These are phyloP conservation scores for Trichoderma harzianum DNA, from an alignment of 2,329 filamentous ascomycete species.

Conservation along the genomic window DNA sequence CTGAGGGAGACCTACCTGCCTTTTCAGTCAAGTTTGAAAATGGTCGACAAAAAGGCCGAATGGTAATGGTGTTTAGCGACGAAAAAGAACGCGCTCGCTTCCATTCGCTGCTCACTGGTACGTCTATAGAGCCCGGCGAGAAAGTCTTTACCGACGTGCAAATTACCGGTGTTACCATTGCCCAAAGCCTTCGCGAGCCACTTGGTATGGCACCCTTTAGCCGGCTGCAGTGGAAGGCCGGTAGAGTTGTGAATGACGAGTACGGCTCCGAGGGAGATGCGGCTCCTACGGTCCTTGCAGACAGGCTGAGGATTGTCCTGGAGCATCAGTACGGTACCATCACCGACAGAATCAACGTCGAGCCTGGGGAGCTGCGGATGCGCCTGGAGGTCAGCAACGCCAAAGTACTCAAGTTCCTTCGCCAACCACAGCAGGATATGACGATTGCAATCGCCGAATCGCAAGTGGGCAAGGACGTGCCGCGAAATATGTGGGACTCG, in stretches of 20 bases:
- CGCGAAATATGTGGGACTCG: conserved; percentile 61
- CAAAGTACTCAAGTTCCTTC: conserved; percentile 62
- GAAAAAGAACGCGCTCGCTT: conserved; percentile 67
- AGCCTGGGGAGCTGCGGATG: conserved; percentile 68
- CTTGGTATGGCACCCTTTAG: conserved; percentile 50
- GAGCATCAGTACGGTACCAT: conserved; percentile 74
- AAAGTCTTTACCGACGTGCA: conserved; percentile 67
- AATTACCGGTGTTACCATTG: conserved; percentile 62
- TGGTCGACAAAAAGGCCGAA: conserved; percentile 61
- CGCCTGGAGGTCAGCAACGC: conserved; percentile 60
- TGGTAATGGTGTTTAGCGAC: conserved; percentile 75
- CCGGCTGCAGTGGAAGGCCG: conserved; percentile 60
- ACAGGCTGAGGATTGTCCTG: conserved; percentile 70
- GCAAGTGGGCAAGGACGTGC: conserved; percentile 58
- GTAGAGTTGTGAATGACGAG: conserved; percentile 70
- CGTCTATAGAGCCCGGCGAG: conserved; percentile 65
- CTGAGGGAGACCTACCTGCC: conserved; percentile 66
- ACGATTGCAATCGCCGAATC: conserved; percentile 72
- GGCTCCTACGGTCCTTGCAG: conserved; percentile 68
- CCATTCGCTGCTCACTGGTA: conserved; percentile 70
- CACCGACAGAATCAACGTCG: conserved; percentile 80
- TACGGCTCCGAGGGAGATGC: conserved; percentile 57
- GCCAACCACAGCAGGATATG: conserved; percentile 72
- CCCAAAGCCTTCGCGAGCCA: conserved; percentile 48
- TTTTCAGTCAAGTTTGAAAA: conserved; percentile 70